phyloP scores from a whole-genome alignment of 768 basidiomycete genomes.

The Mrakia blollopis region DNA sequence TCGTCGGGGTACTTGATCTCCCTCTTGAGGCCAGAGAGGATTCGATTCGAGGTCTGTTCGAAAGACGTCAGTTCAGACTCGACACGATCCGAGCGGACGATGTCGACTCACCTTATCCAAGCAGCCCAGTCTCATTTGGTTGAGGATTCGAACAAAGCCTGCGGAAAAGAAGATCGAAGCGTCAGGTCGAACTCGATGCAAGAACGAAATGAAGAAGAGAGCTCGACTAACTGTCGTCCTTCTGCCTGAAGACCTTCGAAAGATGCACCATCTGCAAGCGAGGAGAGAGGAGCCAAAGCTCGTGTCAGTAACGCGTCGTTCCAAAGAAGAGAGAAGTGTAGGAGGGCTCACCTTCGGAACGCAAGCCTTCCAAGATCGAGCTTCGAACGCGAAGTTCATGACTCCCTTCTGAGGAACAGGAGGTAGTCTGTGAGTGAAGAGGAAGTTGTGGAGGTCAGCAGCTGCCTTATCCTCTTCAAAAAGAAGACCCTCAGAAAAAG shows the following conservation, averaged over 20 bases:
- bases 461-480: no score
- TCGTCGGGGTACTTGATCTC: slow-evolving; percentile 14
- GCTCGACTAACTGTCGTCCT: not conserved
- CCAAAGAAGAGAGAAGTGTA: not conserved
- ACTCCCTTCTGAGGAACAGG: slow-evolving; percentile 10
- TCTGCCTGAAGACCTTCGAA: slow-evolving; percentile 16
- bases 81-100: no score
- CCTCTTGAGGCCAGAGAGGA: slow-evolving; percentile 19
- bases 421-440: slow-evolving; percentile 2
- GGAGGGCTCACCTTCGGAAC: not conserved
- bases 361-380: slow-evolving; percentile 11
- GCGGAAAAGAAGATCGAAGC: no score
- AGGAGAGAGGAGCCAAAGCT: no score
- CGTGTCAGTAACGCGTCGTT: not conserved
- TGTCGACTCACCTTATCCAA: not conserved
- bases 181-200: not conserved
- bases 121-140: slow-evolving; percentile 7
- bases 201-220: not conserved
- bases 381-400: slow-evolving; percentile 8
- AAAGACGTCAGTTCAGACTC: no score
- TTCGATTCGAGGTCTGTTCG: not conserved
- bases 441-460: no score
- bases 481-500: no score
- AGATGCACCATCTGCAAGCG: not conserved
- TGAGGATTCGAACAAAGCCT: slow-evolving; percentile 17